Evolutionary conservation across 495 filamentous ascomycete genomes (phyloP).

Genomic region (Sphaerosporella brunnea): DNA sequence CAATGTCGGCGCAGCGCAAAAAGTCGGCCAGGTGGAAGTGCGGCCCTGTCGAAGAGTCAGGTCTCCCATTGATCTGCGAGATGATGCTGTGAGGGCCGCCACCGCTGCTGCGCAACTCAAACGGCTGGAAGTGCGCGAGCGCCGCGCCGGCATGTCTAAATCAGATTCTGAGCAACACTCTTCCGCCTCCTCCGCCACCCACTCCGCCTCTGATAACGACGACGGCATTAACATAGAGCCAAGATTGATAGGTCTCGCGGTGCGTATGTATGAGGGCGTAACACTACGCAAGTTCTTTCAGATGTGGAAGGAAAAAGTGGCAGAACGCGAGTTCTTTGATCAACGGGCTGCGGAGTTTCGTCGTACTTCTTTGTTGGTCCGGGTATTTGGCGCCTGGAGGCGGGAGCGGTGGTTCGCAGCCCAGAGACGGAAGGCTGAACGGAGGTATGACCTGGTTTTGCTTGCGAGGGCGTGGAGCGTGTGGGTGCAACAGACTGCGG

Average conservation of each 20-base stretch:
- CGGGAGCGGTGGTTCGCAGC: constrained; percentile 21
- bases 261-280: not conserved
- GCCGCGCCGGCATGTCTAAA: constrained; percentile 1
- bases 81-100: constrained; percentile 16
- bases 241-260: not conserved
- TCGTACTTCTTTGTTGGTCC: constrained; percentile 4
- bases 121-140: constrained; percentile 14
- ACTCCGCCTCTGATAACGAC: not conserved
- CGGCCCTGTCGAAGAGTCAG: constrained; percentile 1
- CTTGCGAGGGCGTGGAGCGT: constrained; percentile 13
- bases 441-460: constrained; percentile 15
- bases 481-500: constrained; percentile 22
- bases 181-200: too few species aligned
- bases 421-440: constrained; percentile 11
- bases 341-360: constrained; percentile 5
- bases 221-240: not conserved
- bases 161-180: not conserved
- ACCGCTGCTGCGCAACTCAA: constrained; percentile 13
- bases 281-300: constrained; percentile 15
- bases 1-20: constrained; percentile 4
- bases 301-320: constrained; percentile 19
- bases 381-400: constrained; percentile 18
- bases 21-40: constrained; percentile 1
- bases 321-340: constrained; percentile 12
- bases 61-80: constrained; percentile 1